Evolutionary conservation across 345 rosid genomes (phyloP), one percentile per base, ranked within the genome.

Genomic region (Melaleuca quinquenervia): DNA sequence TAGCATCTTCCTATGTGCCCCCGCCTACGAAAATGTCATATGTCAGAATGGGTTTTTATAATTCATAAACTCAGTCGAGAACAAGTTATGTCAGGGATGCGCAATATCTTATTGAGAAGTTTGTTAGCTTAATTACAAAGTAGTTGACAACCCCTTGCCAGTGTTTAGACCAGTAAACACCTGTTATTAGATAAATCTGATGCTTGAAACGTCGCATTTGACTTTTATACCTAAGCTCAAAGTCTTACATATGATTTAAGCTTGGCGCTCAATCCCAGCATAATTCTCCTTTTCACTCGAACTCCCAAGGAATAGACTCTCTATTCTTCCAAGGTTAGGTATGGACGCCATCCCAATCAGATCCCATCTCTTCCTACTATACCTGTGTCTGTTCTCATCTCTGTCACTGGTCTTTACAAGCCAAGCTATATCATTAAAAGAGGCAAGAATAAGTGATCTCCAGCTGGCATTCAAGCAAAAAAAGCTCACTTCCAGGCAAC

Each of bases 401-500:
- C 12, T 64, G 22, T 32, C 78, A 32, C 7, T 32, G 48, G 48
- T 70, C 78, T 70, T 70, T 20, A 1, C 78, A 32, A 70, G 78
- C 48, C 64, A 27, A 52, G 83, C 74, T 50, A 50, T 85, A 70
- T 80, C 87, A 55, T 84, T 92, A 44, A 53, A 83, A 83, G 94
- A 93, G 90, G 92, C 93, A 58, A 87, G 86, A 14, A 86, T 92
- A 5, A 29, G 36, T 36, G 93, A 88, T 20, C 83, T 91, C 74
- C 91, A 88, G 56, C 87, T 84, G 1, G 91, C 91, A 22, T 90
- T 89, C 50, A 56, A 62, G 84, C 88, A 50, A 36, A 90, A 89
- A 82, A 86, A 88, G 49, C 91, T 93, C 50, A 90, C 91, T 22
- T 89, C 92, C 9, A 88, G 88, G 89, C 88, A 91, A 55, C 89